Evolutionary conservation across 192 early-diverging fungal species (phyloP), one percentile per base, ranked within the genome.

Genomic region (Backusella australiensis): DNA sequence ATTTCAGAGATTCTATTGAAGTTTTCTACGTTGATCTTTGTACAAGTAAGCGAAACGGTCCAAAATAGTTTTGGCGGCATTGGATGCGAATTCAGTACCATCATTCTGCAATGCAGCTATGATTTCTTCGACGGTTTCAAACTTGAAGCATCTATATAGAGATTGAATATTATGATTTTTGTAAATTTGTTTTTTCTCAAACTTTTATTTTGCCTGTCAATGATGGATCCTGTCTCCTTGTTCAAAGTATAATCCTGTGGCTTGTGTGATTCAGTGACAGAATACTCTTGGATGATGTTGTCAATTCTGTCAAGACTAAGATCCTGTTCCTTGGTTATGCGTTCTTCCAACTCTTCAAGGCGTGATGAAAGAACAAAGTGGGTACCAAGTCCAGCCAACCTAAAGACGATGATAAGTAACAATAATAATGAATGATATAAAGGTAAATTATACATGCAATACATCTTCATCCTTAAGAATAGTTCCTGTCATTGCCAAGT

Each of bases 351-450:
- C 35, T 90, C 80, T 0, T 90, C 86, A 29, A 98, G 77, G 1
- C 96, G 90, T 72, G 92, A 90, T 6, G 92, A 92, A 29, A 96
- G 95, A 32, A 99, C 92, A 83, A 91, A 97, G 82, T 98, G 97
- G 35, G 98, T 96, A 41, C 94, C 97, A 81, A 99, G 91, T 29
- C 97, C 97, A 17, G 96, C 90, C 71, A 92, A 96, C 38, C 38
- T 39, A 39, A 8, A 39, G 11, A 1, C 11, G 9, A 39, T 12
- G 9, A 39, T 12, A 39, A 12, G 38, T 0, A 39, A 39, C 38
- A 39, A 39, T 12, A 39, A 39, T 39, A 11, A 1, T 39, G 38
- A 39, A 39, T 39, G 1, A 39, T 39, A 39, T 11, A 39, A 11
- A 39, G 32, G 32, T 32, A 32, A 32, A 32, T 3, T 39, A 39